Evolutionary conservation across 164 flowering plant species (phyloP).

Genomic region (Stephania cephalantha): DNA sequence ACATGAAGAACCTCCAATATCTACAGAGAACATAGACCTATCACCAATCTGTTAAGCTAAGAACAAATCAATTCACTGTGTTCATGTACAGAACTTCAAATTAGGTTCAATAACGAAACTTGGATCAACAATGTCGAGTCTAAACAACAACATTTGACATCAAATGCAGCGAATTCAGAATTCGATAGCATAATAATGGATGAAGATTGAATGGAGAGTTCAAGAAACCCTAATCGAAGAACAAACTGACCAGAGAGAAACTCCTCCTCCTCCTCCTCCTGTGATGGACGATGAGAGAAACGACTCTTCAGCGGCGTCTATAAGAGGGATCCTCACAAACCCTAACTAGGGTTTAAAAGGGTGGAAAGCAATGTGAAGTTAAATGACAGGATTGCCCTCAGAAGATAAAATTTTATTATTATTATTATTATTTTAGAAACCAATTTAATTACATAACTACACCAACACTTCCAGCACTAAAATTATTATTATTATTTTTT

Average conservation of each 20-base stretch:
- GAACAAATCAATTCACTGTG: background rate
- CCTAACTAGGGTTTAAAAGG: background rate
- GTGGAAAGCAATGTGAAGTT: background rate
- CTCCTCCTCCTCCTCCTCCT: background rate
- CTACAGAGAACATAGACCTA: no score
- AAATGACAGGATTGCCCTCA: background rate
- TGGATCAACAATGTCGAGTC: background rate
- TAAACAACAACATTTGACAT: background rate
- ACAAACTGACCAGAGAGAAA: background rate
- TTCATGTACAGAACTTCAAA: background rate
- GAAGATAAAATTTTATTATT: background rate
- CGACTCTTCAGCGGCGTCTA: background rate
- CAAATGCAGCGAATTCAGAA: background rate
- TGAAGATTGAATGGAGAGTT: background rate
- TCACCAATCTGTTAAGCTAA: no score
- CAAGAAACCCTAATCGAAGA: background rate
- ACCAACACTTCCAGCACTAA: no score
- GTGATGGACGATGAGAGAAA: background rate
- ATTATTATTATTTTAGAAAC: no score
- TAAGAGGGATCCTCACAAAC: background rate
- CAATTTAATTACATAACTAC: no score
- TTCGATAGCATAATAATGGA: background rate
- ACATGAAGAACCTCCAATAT: no score
- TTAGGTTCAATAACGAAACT: background rate
- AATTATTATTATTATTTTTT: no score